Base-by-base conservation (phyloP, 2,329 filamentous ascomycete species). In the Dryadomyces quercivorus region DNA sequence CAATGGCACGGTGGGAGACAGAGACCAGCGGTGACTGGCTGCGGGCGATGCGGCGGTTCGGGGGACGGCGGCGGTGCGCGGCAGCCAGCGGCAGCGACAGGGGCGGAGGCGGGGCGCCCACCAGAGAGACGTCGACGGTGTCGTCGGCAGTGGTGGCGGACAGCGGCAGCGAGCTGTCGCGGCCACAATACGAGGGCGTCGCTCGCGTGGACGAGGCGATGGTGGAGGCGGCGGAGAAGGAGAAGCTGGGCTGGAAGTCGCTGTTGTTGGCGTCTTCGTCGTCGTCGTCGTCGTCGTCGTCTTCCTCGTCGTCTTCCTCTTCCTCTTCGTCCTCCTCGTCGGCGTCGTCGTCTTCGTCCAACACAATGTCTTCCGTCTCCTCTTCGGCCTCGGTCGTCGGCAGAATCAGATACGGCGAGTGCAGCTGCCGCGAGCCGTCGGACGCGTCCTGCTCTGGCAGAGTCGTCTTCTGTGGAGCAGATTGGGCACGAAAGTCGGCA, bases 11-110 rank as follows among this genome's bases (percentile, higher is more conserved):
- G 61, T 74, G 73, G 40, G 75, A 70, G 51, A 73, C 67, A 58
- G 73, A 71, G 60, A 75, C 61, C 53, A 71, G 72, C 42, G 80
- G 76, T 55, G 79, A 81, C 64, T 74, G 72, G 65, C 72, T 75
- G 64, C 75, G 71, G 56, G 67, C 67, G 59, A 63, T 53, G 49
- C 58, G 61, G 18, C 58, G 51, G 26, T 43, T 44, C 6, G 38
- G 50, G 50, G 12, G 50, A 9, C 22, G 55, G 50, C 5, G 75
- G 15, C 34, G 52, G 13, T 20, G 43, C 15, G 20, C 26, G 4
- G 38, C 18, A 1, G 54, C 73, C 31, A 69, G 31, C 2, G 51
- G 48, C 9, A 50, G 8, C 4, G 54, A 45, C 34, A 7, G 54
- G 43, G 8, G 51, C 18, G 4, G 46, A 40, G 8, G 31, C 20